Percentiles rank a stretch among this genome's conserved stretches.
Conservation (phyloP, 2,329 filamentous ascomycete genomes). For the Arthrobotrys sinensis region DNA sequence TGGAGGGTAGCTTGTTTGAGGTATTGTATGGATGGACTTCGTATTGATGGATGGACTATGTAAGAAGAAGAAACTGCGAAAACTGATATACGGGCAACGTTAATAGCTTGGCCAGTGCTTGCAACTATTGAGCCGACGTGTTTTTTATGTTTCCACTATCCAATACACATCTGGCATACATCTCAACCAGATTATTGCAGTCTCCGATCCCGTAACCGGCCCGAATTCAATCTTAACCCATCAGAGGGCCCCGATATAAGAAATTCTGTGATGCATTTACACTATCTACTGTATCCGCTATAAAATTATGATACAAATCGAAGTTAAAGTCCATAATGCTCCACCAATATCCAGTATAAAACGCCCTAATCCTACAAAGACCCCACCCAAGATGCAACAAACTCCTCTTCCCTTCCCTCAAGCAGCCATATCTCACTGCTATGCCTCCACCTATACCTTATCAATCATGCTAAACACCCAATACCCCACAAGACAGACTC, state of each 20-base stretch:
- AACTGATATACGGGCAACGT: too few relatives aligned
- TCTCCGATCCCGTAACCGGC: too few relatives aligned
- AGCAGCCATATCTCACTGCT: not conserved
- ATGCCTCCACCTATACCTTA: conserved; percentile 11
- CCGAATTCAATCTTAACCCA: too few relatives aligned
- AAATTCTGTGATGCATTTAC: not conserved
- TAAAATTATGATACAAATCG: conserved; percentile 19
- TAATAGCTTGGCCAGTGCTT: too few relatives aligned
- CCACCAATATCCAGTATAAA: not conserved
- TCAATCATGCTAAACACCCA: conserved; percentile 56
- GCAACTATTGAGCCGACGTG: too few relatives aligned
- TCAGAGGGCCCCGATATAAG: not conserved
- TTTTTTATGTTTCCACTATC: too few relatives aligned
- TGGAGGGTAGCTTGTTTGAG: too few relatives aligned
- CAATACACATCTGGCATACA: too few relatives aligned
- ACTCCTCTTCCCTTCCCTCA: not conserved
- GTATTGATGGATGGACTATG: too few relatives aligned
- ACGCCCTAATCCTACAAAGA: conserved; percentile 21
- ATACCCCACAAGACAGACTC: conserved; percentile 72
- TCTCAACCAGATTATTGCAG: too few relatives aligned
- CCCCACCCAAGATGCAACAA: not conserved
- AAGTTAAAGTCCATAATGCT: not conserved
- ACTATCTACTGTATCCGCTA: conserved; percentile 5
- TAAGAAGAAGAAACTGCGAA: too few relatives aligned
- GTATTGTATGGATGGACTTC: too few relatives aligned